phyloP scores from a whole-genome alignment of 108 stramenopile genomes.

The Stephanodiscus minutulus region DNA sequence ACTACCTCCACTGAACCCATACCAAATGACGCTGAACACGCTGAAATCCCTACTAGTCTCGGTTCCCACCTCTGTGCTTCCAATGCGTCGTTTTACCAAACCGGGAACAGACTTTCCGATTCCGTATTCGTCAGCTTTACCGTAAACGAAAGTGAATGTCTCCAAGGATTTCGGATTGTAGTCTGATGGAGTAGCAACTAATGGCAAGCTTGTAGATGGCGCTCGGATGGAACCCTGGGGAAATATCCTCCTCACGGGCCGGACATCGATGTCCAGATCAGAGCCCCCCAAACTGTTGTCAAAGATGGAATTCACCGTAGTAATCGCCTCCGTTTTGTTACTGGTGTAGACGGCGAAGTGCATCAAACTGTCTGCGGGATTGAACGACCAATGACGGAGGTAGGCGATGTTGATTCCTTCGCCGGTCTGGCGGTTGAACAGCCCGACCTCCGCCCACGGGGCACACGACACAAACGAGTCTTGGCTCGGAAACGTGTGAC shows the following conservation, averaged over 20 bases:
- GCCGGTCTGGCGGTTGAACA: slow-evolving; percentile 2
- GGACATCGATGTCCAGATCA: neutral
- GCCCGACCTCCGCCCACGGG: neutral
- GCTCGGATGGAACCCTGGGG: neutral
- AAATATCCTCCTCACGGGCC: neutral
- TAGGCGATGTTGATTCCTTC: slow-evolving; percentile 2
- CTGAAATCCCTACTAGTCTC: slow-evolving; percentile 23
- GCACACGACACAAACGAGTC: neutral
- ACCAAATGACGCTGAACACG: slow-evolving; percentile 26
- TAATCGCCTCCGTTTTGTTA: slow-evolving; percentile 1
- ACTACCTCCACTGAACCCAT: neutral
- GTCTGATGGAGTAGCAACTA: neutral
- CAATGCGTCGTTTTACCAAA: neutral
- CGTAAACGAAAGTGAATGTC: slow-evolving; percentile 20
- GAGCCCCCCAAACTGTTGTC: slow-evolving; percentile 1
- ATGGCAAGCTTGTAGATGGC: neutral
- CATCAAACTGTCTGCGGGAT: neutral
- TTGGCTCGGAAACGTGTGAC: neutral
- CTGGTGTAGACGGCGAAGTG: slow-evolving; percentile 15
- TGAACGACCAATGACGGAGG: slow-evolving; percentile 9
- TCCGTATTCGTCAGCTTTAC: slow-evolving; percentile 17
- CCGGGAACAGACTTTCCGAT: neutral
- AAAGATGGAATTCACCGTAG: slow-evolving; percentile 7
- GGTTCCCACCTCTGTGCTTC: slow-evolving; percentile 20
- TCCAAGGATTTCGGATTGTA: slow-evolving; percentile 9